phyloP scores from a whole-genome alignment of 345 rosid species.

The Litchi chinensis region DNA sequence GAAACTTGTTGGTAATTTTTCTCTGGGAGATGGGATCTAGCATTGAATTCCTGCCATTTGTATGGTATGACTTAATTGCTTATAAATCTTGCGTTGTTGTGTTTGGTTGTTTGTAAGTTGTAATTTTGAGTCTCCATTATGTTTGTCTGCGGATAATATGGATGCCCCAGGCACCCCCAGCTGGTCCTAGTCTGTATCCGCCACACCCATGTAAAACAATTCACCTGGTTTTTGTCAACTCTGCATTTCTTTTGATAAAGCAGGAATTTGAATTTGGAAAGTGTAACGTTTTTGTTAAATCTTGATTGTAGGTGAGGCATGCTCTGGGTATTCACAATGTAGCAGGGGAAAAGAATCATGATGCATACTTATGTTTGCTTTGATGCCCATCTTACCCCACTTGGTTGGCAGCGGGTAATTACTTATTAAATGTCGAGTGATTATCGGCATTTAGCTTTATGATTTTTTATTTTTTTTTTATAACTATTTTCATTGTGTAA shows the following conservation, averaged over 20 bases:
- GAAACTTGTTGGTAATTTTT: too few species aligned
- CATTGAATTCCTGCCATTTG: not conserved
- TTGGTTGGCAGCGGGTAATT: slow-evolving; percentile 83
- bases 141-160: slow-evolving; percentile 36
- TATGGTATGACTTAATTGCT: too few species aligned
- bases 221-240: slow-evolving; percentile 58
- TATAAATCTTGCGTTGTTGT: not conserved
- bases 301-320: slow-evolving; percentile 66
- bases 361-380: slow-evolving; percentile 56
- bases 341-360: slow-evolving; percentile 58
- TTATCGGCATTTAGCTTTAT: not conserved
- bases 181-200: slow-evolving; percentile 51
- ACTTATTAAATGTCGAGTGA: not conserved
- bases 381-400: slow-evolving; percentile 80
- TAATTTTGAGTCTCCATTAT: slow-evolving; percentile 20
- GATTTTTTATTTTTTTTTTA: not conserved
- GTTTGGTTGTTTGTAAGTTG: not conserved
- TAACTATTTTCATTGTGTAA: not conserved
- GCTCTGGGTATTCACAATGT: slow-evolving; percentile 92
- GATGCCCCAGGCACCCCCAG: slow-evolving; percentile 23
- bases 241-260: not conserved
- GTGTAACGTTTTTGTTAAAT: slow-evolving; percentile 5
- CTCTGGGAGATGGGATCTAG: not conserved
- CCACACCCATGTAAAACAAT: slow-evolving; percentile 71
- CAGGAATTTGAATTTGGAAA: not conserved